Percentiles rank a stretch among this genome's conserved stretches.
Evolutionary conservation across 108 stramenopile genomes (phyloP).

Genomic region (Nannochloropsis salina): DNA sequence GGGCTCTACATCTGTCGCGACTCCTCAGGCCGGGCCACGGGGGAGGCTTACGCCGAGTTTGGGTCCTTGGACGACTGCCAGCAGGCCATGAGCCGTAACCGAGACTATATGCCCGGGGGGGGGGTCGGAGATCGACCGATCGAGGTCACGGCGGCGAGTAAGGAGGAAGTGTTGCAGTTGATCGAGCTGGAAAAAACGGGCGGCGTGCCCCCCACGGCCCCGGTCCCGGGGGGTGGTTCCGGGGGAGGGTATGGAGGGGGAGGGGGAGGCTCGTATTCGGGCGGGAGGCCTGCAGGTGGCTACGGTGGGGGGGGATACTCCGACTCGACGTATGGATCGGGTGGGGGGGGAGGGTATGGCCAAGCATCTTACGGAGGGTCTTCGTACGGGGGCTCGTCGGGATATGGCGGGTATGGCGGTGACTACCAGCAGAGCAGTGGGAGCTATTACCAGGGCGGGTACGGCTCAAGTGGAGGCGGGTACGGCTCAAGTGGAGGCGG

Average conservation of each 20-base stretch:
- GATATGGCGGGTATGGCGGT: background rate
- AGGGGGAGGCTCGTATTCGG: slow-evolving; percentile 11
- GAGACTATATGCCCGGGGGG: slow-evolving; percentile 32
- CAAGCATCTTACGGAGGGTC: background rate
- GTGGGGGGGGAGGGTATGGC: slow-evolving; percentile 15
- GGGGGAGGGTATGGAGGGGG: background rate
- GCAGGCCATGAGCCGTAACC: slow-evolving; percentile 39
- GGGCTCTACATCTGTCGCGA: slow-evolving; percentile 44
- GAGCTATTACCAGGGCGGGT: background rate
- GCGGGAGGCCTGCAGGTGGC: background rate
- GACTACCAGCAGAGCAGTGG: slow-evolving; percentile 16
- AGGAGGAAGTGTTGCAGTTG: slow-evolving; percentile 46
- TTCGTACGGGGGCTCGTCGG: background rate
- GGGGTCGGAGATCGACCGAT: slow-evolving; percentile 34
- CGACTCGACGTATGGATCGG: background rate
- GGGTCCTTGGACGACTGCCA: slow-evolving; percentile 38
- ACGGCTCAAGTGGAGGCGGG: background rate
- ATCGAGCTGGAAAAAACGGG: slow-evolving; percentile 24
- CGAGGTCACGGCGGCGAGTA: slow-evolving; percentile 40
- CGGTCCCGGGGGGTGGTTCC: background rate
- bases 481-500: background rate
- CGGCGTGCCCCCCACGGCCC: background rate
- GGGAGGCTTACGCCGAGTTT: slow-evolving; percentile 46
- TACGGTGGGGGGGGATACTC: background rate
- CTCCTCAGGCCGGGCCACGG: slow-evolving; percentile 35